A percentile compares a stretch with the other conserved stretches of the same genome.
phyloP scores from a whole-genome alignment of 1,139 yeast genomes.

The Saccharomyces hybrid region DNA sequence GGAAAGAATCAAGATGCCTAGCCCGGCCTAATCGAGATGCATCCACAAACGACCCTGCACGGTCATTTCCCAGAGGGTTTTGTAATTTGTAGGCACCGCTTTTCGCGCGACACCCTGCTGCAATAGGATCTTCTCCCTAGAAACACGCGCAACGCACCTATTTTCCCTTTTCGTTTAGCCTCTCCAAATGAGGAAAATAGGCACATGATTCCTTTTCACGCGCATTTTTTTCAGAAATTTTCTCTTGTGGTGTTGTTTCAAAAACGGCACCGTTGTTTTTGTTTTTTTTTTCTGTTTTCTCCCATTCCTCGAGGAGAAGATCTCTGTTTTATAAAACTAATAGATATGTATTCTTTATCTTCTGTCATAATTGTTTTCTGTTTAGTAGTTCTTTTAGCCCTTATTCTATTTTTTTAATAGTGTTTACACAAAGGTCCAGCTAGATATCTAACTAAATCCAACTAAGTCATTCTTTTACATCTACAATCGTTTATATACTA shows the following conservation, averaged over 20 bases:
- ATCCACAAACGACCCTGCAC: not conserved
- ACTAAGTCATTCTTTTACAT: constrained; percentile 5
- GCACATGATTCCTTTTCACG: not conserved
- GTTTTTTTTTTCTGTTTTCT: not conserved
- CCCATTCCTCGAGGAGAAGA: not conserved
- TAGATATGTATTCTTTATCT: not conserved
- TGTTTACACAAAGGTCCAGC: not conserved
- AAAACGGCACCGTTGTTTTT: not conserved
- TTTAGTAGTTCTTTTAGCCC: not conserved
- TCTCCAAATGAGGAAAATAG: not conserved
- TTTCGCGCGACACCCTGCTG: not conserved
- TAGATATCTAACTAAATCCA: constrained; percentile 2
- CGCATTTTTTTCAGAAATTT: not conserved
- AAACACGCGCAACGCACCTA: not conserved
- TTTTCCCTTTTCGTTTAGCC: not conserved
- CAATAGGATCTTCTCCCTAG: not conserved
- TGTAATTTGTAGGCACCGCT: not conserved
- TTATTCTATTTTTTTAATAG: not conserved
- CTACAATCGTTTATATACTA: constrained; percentile 1
- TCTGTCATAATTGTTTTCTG: not conserved
- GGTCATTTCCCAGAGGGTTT: not conserved
- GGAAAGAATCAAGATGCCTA: not conserved
- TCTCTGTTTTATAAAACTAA: not conserved
- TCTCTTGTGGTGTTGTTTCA: not conserved
- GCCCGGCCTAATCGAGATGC: not conserved